These are phyloP conservation scores for Eucalyptus sp. DNA, from an alignment of 345 rosid species.

Conservation along the genomic window DNA sequence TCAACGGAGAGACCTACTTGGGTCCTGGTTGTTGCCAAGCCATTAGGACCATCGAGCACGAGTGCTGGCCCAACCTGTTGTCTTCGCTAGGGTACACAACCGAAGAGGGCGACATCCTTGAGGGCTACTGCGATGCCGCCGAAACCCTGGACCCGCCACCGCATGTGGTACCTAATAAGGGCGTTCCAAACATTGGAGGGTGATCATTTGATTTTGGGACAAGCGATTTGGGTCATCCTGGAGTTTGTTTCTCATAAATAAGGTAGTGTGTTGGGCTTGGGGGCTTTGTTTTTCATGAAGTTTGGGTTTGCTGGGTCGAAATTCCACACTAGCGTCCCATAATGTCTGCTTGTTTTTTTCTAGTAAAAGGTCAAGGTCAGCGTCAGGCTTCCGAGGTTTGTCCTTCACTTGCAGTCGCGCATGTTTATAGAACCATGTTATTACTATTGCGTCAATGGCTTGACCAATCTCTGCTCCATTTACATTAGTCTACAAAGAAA, in stretches of 20 bases:
- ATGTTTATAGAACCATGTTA: not conserved
- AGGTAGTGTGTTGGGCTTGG: not conserved
- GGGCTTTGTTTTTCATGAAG: not conserved
- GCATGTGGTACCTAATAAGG: not conserved
- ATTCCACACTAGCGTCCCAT: not conserved
- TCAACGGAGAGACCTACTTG: constrained; percentile 57
- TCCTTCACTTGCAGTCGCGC: not conserved
- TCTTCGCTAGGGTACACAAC: constrained; percentile 47
- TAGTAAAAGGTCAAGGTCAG: not conserved
- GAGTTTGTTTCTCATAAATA: not conserved
- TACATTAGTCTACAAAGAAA: not conserved
- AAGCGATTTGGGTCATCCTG: not conserved
- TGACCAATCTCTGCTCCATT: not conserved
- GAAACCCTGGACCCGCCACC: not conserved
- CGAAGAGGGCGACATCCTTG: constrained; percentile 55
- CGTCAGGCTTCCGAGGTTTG: not conserved
- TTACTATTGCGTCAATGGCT: not conserved
- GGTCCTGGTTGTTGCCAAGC: constrained; percentile 62
- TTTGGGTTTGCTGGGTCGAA: not conserved
- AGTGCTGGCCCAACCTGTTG: constrained; percentile 62
- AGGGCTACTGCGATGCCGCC: constrained; percentile 47
- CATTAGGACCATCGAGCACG: constrained; percentile 25
- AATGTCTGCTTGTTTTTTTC: not conserved
- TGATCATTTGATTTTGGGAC: not conserved
- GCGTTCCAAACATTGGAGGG: not conserved